Percentiles rank a stretch among this genome's conserved stretches.
Evolutionary conservation across 177 flowering plant species (phyloP).

Genomic region (Vitis hybrid): DNA sequence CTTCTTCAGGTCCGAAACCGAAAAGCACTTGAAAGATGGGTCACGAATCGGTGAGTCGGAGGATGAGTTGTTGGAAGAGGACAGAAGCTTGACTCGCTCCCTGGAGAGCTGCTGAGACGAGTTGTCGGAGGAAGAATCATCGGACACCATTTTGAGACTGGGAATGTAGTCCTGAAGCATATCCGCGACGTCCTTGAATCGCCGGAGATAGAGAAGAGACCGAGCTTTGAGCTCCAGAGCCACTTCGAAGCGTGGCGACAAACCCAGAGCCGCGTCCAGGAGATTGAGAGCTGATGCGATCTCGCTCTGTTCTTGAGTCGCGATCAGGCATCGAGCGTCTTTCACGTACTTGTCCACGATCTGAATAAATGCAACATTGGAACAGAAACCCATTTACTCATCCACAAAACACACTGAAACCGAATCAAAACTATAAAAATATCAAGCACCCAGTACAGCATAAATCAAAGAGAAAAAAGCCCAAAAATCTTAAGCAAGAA

Average conservation of each 20-base stretch:
- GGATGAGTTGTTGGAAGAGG: conserved; percentile 36
- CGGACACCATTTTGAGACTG: conserved; percentile 56
- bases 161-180: conserved; percentile 97
- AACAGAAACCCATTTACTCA: conserved; percentile 3
- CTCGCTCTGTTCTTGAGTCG: conserved; percentile 66
- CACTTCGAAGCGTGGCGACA: conserved; percentile 70
- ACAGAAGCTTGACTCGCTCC: conserved; percentile 73
- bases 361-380: conserved; percentile 33
- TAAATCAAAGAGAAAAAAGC: neutral
- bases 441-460: neutral
- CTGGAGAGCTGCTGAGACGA: conserved; percentile 52
- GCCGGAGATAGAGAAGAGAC: conserved; percentile 67
- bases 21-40: conserved; percentile 76
- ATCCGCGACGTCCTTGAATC: conserved; percentile 86
- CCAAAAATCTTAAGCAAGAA: neutral
- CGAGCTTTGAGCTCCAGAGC: conserved; percentile 92
- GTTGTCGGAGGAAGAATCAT: conserved; percentile 47
- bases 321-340: conserved; percentile 67
- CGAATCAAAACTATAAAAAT: neutral
- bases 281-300: conserved; percentile 63
- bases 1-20: conserved; percentile 91
- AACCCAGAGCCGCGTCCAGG: conserved; percentile 72
- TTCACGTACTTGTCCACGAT: conserved; percentile 71
- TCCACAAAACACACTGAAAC: neutral
- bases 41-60: conserved; percentile 31